These are phyloP conservation scores for Naganishia kalamii DNA, from an alignment of 768 basidiomycete species.

Conservation along the genomic window DNA sequence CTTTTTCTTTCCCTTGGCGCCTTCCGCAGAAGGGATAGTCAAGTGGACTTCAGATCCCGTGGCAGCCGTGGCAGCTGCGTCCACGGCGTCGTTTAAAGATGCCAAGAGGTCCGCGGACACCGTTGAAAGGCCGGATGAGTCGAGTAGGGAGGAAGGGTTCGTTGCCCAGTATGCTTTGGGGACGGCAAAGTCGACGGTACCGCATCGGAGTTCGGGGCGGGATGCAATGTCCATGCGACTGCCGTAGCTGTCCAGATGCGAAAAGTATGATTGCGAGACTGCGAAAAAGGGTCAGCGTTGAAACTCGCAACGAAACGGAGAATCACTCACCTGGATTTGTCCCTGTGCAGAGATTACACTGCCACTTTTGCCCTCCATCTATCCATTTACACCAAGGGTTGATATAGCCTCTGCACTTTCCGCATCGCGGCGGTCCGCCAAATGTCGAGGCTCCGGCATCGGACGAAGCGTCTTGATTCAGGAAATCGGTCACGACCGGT, in stretches of 20 bases:
- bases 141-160: conserved; percentile 50
- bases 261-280: conserved; percentile 65
- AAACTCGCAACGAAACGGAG: not conserved
- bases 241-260: conserved; percentile 68
- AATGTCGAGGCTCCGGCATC: conserved; percentile 40
- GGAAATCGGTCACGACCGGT: conserved; percentile 62
- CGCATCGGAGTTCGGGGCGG: conserved; percentile 79
- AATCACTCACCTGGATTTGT: conserved; percentile 69
- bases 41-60: not conserved
- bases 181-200: conserved; percentile 85
- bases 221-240: conserved; percentile 71
- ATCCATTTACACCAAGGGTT: conserved; percentile 89
- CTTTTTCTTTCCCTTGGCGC: conserved; percentile 12
- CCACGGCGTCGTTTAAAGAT: conserved; percentile 32
- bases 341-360: conserved; percentile 80
- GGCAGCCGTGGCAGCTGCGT: conserved; percentile 16
- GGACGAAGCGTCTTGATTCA: conserved; percentile 26
- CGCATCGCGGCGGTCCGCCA: conserved; percentile 75
- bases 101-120: conserved; percentile 37
- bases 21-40: not conserved
- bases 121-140: conserved; percentile 47
- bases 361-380: conserved; percentile 77
- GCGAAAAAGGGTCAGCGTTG: not conserved
- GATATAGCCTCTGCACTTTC: conserved; percentile 76
- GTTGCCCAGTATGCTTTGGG: conserved; percentile 76